Evolutionary conservation across 176 grass and related monocot species (phyloP), one percentile per base, ranked within the genome.

Genomic region (Carex kokanica): DNA sequence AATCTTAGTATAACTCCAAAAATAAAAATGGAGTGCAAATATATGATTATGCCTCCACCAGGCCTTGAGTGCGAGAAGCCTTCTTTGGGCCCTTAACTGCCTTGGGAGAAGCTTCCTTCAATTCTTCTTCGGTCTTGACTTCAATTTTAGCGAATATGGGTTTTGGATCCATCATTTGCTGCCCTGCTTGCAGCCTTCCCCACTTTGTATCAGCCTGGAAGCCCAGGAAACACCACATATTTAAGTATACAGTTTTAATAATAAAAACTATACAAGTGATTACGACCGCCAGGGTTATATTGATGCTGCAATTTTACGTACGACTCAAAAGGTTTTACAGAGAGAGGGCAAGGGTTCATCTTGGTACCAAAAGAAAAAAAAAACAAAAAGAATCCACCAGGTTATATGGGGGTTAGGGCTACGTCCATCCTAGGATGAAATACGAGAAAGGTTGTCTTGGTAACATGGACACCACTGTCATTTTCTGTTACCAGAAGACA

Each of bases 71-170:
- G 7, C 40, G 74, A 60, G 86, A 29, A 59, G 80, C 81, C 82
- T 91, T 94, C 80, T 98, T 98, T 34, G 86, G 87, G 9, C 80
- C 72, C 82, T 95, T 95, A 64, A 55, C 80, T 20, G 64, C 32
- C 86, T 98, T 91, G 18, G 67, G 72, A 63, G 66, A 64, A 83
- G 58, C 61, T 69, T 93, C 83, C 78, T 31, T 16, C 59, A 52
- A 87, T 52, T 80, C 84, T 31, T 71, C 86, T 80, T 84, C 91
- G 0, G 15, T 56, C 41, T 87, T 81, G 0, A 78, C 87, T 88
- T 98, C 91, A 49, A 98, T 91, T 79, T 85, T 98, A 1, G 84
- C 86, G 67, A 95, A 98, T 9, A 98, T 64, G 27, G 95, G 95
- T 87, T 90, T 91, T 15, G 95, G 89, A 49, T 93, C 92, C 55